Base-by-base conservation (phyloP, 768 basidiomycete genomes). In the Fomitopsis serialis region DNA sequence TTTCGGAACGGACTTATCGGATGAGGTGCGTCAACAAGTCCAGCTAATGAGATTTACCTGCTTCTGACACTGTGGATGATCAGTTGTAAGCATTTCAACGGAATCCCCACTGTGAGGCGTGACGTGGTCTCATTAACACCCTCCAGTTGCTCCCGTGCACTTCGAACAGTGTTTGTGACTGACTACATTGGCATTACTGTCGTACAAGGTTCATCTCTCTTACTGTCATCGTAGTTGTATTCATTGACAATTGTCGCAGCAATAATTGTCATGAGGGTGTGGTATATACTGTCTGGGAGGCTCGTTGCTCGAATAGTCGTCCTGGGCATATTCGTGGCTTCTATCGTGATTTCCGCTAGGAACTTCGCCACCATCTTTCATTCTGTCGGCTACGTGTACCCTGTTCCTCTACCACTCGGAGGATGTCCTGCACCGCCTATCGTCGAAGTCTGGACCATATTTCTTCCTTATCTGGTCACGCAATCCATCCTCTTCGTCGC, bases 181-280 rank as follows among this genome's bases (percentile, higher is more conserved):
- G 47, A 50, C 2, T 36, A 58, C 15, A 10, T 54, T 21, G 60
- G 42, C 3, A 35, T 58, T 17, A 54, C 53, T 19, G 32, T 56
- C 17, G 55, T 56, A 1, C 55, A 61, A 48, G 54, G 58, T 57
- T n/a, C 24, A 25, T 46, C 8, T 36, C n/a, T n/a, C n/a, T n/a
- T n/a, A n/a, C n/a, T n/a, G n/a, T n/a, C n/a, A n/a, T n/a, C n/a
- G n/a, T n/a, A n/a, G n/a, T n/a, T n/a, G n/a, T n/a, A n/a, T n/a
- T n/a, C n/a, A n/a, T n/a, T n/a, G n/a, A n/a, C n/a, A n/a, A n/a
- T n/a, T n/a, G n/a, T n/a, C 17, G 45, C 10, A 59, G 60, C 56
- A 3, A 54, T 61, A 43, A 56, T 61, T 25, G 60, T 61, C 29
- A 42, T 58, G 37, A 57, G 60, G 15, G 54, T 58, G n/a, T 61